Evolutionary conservation across 768 basidiomycete genomes (phyloP), one percentile per base, ranked within the genome.

Genomic region (Naganishia vishniacii): DNA sequence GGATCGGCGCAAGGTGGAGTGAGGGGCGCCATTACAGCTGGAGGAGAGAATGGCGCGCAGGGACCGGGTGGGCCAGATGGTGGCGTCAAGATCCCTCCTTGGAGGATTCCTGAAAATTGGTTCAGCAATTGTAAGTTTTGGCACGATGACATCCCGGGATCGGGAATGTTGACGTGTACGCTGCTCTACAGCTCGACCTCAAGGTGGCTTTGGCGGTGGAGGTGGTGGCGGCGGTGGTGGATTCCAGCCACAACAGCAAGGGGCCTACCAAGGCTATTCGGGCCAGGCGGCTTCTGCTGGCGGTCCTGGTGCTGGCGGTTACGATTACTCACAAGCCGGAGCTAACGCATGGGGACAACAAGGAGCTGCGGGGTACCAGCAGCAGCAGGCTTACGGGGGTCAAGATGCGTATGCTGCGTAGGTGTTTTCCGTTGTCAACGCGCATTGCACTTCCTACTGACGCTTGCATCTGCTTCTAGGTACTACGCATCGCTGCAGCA

Each of bases 71-170:
- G 47, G 47, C 4, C 41, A 18, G 47, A 25, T 12, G 49, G 59
- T 41, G 60, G 61, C 25, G 53, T 69, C 51, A 70, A 71, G 62
- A 71, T 78, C 29, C 76, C 76, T 12, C 77, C 77, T 6, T 78
- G 78, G 78, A 69, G 77, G 44, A 51, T 78, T 26, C 73, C 77
- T 2, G 70, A 71, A 56, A 78, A 78, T 63, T 78, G 77, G 77
- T 67, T 67, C 46, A 62, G 65, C 29, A 65, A 62, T 44, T 67
- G 71, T 74, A 45, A 70, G 73, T 69, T 29, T 28, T 23, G 41
- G 12, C 31, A 47, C 28, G 53, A 12, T 34, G 42, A 9, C n/a
- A 2, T 16, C 12, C 2, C 16, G 1, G 59, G 16, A 6, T 23
- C 20, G 31, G 4, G 13, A 25, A 18, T 11, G 11, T 28, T 31